Percentiles rank a stretch among this genome's conserved stretches.
Conservation (phyloP, 2,329 filamentous ascomycete genomes). For the Diaporthe amygdali region DNA sequence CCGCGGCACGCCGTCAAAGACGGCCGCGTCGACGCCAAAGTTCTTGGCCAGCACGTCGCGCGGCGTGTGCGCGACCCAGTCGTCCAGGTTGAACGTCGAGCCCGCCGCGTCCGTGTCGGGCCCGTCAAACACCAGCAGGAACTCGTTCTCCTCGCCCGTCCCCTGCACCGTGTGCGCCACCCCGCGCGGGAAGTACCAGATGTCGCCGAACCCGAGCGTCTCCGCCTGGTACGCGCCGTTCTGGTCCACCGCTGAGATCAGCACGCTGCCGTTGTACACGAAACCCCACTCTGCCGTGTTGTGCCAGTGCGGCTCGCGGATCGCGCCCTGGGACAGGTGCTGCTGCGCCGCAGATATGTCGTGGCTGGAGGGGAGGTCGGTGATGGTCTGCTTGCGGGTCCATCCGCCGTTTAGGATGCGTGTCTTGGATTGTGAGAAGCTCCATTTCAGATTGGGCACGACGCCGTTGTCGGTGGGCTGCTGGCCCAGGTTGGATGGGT, state of each 20-base stretch:
- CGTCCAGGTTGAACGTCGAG: constrained; percentile 74
- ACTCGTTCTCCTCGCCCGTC: constrained; percentile 70
- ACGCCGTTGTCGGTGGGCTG: constrained; percentile 67
- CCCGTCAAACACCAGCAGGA: constrained; percentile 53
- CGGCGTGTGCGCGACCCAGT: constrained; percentile 73
- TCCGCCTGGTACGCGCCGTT: constrained; percentile 61
- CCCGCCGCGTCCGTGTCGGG: constrained; percentile 36
- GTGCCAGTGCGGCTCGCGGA: constrained; percentile 72
- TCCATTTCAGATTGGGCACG: constrained; percentile 73
- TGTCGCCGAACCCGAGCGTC: constrained; percentile 64
- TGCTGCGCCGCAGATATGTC: constrained; percentile 73
- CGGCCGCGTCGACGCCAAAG: constrained; percentile 65
- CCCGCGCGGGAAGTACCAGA: constrained; percentile 74
- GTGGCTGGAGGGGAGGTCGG: constrained; percentile 68
- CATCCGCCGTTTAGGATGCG: constrained; percentile 67
- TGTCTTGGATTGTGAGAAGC: constrained; percentile 71
- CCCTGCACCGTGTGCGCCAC: constrained; percentile 68
- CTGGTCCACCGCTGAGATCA: constrained; percentile 67
- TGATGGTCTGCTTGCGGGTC: constrained; percentile 69
- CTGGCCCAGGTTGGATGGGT: constrained; percentile 67
- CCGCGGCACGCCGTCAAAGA: constrained; percentile 63
- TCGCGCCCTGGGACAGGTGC: constrained; percentile 69
- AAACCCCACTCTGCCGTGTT: constrained; percentile 72
- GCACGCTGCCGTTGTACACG: constrained; percentile 61
- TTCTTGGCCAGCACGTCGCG: constrained; percentile 69